Evolutionary conservation across 495 filamentous ascomycete species (phyloP).

Genomic region (Penicillium bialowiezense): DNA sequence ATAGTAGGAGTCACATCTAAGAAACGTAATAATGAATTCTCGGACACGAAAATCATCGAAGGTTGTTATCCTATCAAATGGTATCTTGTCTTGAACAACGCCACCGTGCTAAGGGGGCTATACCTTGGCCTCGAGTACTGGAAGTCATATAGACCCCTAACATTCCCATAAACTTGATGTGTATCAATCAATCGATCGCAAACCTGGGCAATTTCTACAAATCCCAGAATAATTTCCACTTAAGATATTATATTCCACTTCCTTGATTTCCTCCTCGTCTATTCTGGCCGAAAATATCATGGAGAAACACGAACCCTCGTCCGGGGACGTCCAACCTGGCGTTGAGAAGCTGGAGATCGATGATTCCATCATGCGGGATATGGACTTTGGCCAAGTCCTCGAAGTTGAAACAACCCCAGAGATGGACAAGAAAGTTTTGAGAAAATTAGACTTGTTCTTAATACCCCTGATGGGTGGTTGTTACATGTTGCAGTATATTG

Average conservation of each 20-base stretch:
- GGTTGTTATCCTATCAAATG: background rate
- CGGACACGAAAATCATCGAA: background rate
- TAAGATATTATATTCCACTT: too few relatives aligned
- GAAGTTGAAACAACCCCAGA: conserved; percentile 12
- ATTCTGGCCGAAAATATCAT: background rate
- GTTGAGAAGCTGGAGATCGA: conserved; percentile 15
- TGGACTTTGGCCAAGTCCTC: conserved; percentile 35
- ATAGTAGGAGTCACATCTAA: background rate
- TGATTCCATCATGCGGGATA: conserved; percentile 23
- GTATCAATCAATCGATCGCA: background rate
- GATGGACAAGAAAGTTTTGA: background rate
- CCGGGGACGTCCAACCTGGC: conserved; percentile 2
- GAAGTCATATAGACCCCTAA: conserved; percentile 2
- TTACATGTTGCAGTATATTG: conserved; percentile 54
- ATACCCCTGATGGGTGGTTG: conserved; percentile 50
- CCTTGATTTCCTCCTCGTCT: background rate
- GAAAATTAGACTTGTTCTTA: conserved; percentile 1
- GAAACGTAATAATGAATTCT: background rate
- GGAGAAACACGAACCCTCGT: conserved; percentile 11
- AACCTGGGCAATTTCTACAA: too few relatives aligned
- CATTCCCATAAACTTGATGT: background rate
- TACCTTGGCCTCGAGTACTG: background rate
- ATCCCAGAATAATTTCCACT: too few relatives aligned
- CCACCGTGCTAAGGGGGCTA: background rate
- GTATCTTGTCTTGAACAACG: background rate